phyloP scores from a whole-genome alignment of 73 alveolate species.

The Paramecium sexaurelia region DNA sequence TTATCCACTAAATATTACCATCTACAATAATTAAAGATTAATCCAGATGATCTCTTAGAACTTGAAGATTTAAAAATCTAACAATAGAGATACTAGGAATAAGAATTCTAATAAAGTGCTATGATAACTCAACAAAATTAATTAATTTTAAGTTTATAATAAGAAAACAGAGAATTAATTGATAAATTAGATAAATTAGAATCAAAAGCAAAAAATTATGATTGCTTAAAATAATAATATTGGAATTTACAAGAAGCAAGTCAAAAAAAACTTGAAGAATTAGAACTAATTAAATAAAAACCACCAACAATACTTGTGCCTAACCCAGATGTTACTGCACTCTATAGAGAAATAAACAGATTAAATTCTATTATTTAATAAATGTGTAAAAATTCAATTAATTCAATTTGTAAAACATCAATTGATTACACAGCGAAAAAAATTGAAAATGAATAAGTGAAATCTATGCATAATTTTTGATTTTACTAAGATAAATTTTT shows the following conservation, averaged over 20 bases:
- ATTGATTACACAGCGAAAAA: not conserved
- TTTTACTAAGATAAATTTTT: too few species aligned
- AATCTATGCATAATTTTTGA: too few species aligned
- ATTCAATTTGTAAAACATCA: not conserved
- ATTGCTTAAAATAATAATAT: not conserved
- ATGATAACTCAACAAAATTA: not conserved
- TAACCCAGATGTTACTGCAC: constrained; percentile 16
- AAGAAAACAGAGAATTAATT: not conserved
- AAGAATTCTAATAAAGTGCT: not conserved
- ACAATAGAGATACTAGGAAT: not conserved
- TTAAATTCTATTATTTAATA: not conserved
- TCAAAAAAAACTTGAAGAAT: not conserved
- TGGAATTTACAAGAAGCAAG: not conserved
- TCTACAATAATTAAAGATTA: not conserved
- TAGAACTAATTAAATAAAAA: not conserved
- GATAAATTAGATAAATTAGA: not conserved
- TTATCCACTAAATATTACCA: not conserved
- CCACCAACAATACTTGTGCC: not conserved
- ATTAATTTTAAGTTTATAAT: not conserved
- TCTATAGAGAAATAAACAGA: not conserved
- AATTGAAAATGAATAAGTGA: not conserved
- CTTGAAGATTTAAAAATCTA: not conserved
- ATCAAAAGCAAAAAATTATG: not conserved
- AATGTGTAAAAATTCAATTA: not conserved
- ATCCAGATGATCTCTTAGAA: not conserved